A percentile compares a stretch with the other conserved stretches of the same genome.
Conservation (phyloP, 805 yeast genomes). For the Wilhelminamyces savonicus region DNA sequence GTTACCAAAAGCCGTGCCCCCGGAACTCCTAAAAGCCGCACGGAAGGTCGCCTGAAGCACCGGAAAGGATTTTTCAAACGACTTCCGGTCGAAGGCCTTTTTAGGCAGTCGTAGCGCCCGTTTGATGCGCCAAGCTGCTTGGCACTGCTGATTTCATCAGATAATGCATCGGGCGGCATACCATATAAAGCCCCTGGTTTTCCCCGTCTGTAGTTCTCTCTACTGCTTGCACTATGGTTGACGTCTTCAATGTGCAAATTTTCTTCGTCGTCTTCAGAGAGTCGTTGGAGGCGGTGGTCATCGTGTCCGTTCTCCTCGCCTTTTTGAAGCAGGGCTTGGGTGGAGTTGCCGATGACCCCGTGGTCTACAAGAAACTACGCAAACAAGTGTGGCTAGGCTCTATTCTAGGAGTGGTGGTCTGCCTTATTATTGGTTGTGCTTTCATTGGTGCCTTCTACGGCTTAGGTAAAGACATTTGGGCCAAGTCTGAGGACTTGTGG, state of each 20-base stretch:
- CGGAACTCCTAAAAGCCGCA: no score
- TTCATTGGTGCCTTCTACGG: conserved; percentile 92
- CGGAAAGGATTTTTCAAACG: no score
- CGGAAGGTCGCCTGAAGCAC: no score
- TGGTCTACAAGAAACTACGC: conserved; percentile 54
- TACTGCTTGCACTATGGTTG: no score
- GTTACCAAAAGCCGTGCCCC: no score
- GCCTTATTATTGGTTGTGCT: conserved; percentile 84
- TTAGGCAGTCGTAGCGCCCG: no score
- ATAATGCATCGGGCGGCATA: no score
- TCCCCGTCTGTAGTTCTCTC: no score
- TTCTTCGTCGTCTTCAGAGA: conserved; percentile 93
- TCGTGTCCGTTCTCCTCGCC: conserved; percentile 86
- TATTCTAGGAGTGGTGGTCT: conserved; percentile 61
- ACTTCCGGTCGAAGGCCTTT: no score
- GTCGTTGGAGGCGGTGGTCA: conserved; percentile 84
- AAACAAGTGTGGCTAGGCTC: conserved; percentile 88
- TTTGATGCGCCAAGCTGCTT: no score
- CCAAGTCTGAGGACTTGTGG: conserved; percentile 88
- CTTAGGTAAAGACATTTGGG: conserved; percentile 77
- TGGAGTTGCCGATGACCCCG: conserved; percentile 37
- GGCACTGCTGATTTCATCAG: no score
- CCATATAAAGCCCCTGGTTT: no score
- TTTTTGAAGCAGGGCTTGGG: conserved; percentile 88
- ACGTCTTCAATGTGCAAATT: conserved; percentile 66